Percentiles rank a stretch among this genome's conserved stretches.
Evolutionary conservation across 495 filamentous ascomycete species (phyloP).

Genomic region (Cudoniella acicularis): DNA sequence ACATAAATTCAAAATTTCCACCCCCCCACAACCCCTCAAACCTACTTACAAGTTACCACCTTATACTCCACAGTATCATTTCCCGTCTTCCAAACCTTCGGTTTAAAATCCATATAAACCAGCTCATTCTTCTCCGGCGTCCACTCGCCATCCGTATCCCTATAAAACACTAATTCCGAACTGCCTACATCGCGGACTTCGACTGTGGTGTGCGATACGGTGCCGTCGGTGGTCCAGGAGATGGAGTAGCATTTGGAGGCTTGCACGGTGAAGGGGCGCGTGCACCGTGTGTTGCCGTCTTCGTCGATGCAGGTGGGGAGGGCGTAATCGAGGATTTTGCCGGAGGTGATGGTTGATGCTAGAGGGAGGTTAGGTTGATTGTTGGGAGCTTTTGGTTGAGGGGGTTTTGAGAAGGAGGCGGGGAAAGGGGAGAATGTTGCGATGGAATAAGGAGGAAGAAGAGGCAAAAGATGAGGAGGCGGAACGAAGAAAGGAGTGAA

Average conservation of each 20-base stretch:
- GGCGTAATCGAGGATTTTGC: slow-evolving; percentile 34
- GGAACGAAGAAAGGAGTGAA: neutral
- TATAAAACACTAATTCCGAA: slow-evolving; percentile 35
- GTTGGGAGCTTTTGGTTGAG: neutral
- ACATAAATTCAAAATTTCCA: no score
- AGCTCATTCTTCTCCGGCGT: slow-evolving; percentile 34
- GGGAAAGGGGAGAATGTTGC: neutral
- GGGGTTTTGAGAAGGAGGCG: neutral
- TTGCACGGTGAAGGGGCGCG: slow-evolving; percentile 32
- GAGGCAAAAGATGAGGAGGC: slow-evolving; percentile 20
- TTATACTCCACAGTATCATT: slow-evolving; percentile 36
- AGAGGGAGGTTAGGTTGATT: neutral
- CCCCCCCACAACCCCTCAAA: no score
- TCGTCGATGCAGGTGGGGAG: slow-evolving; percentile 31
- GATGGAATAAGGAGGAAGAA: slow-evolving; percentile 2
- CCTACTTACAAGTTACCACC: slow-evolving; percentile 34
- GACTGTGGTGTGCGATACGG: slow-evolving; percentile 36
- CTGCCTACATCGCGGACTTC: slow-evolving; percentile 36
- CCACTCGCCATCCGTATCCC: slow-evolving; percentile 40
- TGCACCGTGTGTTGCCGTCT: slow-evolving; percentile 33
- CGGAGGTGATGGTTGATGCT: slow-evolving; percentile 26
- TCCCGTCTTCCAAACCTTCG: slow-evolving; percentile 35
- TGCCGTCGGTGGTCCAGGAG: slow-evolving; percentile 34
- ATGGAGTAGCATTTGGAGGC: slow-evolving; percentile 34
- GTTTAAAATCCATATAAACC: slow-evolving; percentile 39